Evolutionary conservation across 2,329 filamentous ascomycete species (phyloP).

Genomic region (Pseudofabraea citricarpa): DNA sequence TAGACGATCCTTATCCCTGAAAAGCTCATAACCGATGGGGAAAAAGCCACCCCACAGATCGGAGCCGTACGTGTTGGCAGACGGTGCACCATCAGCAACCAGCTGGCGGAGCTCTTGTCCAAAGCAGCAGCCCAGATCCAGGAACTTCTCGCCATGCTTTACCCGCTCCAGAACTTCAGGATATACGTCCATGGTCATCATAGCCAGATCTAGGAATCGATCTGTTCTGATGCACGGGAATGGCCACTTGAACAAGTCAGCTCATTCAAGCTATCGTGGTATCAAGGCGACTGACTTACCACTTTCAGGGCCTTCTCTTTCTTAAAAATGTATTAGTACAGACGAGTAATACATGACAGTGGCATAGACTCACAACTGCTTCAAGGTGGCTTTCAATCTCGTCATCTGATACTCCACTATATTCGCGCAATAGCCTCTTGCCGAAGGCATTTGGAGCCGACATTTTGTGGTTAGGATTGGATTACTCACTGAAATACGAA

Average conservation of each 20-base stretch:
- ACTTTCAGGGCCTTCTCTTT: background rate
- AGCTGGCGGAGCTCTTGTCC: conserved; percentile 32
- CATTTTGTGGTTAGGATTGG: too few relatives aligned
- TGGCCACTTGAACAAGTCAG: conserved; percentile 5
- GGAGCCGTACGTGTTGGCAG: conserved; percentile 23
- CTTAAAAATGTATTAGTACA: background rate
- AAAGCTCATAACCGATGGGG: conserved; percentile 30
- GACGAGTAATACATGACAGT: background rate
- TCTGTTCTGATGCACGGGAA: conserved; percentile 12
- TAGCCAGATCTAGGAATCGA: conserved; percentile 8
- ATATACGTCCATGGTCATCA: conserved; percentile 11
- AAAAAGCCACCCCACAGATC: conserved; percentile 28
- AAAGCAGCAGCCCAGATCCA: conserved; percentile 33
- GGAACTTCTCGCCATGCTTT: conserved; percentile 11
- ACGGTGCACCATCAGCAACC: conserved; percentile 27
- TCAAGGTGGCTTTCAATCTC: conserved; percentile 12
- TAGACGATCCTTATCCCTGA: conserved; percentile 28
- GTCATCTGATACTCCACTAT: conserved; percentile 10
- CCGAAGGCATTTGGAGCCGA: too few relatives aligned
- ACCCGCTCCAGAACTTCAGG: conserved; percentile 6
- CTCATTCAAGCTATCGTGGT: too few relatives aligned
- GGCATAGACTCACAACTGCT: background rate
- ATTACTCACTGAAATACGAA: too few relatives aligned
- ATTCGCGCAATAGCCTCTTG: conserved; percentile 11
- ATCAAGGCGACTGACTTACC: too few relatives aligned